Conservation (phyloP, 805 yeast species). For the Candida mattraensis region DNA sequence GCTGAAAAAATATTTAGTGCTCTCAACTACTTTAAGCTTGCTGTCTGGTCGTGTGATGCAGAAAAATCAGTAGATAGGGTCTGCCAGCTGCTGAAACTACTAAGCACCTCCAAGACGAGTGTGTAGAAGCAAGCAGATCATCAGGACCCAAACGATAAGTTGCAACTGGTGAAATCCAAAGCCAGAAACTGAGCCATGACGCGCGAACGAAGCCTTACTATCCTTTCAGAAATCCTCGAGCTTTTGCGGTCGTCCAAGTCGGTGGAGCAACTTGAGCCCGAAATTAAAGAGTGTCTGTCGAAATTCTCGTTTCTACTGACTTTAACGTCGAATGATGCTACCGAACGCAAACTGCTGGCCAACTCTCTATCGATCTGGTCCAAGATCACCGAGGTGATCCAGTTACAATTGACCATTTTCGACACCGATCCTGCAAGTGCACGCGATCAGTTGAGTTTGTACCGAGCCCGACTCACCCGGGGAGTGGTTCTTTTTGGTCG, state of each 20-base stretch:
- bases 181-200: slow-evolving; percentile 18
- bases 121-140: no score
- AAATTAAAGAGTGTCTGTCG: slow-evolving; percentile 15
- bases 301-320: slow-evolving; percentile 13
- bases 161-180: no score
- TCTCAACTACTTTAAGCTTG: no score
- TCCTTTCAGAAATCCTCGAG: slow-evolving; percentile 17
- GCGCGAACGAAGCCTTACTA: slow-evolving; percentile 16
- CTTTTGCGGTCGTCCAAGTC: slow-evolving; percentile 4
- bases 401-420: slow-evolving; percentile 3
- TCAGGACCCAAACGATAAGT: no score
- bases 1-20: background rate
- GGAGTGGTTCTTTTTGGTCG: slow-evolving; percentile 25
- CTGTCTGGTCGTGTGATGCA: no score
- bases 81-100: no score
- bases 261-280: background rate
- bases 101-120: no score
- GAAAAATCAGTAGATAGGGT: no score
- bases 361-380: slow-evolving; percentile 25
- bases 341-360: slow-evolving; percentile 18
- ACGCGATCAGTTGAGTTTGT: slow-evolving; percentile 5
- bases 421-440: background rate
- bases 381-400: slow-evolving; percentile 15
- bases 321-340: slow-evolving; percentile 15
- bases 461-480: slow-evolving; percentile 18